Percentiles rank a stretch among this genome's conserved stretches.
Conservation (phyloP, 148 eudicot species). For the Heliosperma pusillum region DNA sequence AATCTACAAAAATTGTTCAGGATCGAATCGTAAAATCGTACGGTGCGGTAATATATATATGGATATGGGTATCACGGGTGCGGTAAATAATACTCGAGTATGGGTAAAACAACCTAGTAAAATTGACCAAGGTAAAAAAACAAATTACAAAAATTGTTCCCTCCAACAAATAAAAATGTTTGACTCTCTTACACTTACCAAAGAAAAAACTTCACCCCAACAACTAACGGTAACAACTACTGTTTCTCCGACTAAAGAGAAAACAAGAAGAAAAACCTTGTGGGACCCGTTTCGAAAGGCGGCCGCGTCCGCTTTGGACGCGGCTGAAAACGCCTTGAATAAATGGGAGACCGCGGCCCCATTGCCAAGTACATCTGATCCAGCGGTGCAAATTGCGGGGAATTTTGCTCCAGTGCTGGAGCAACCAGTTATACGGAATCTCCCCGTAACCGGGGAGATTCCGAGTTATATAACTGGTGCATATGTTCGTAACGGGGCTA, state of each 20-base stretch:
- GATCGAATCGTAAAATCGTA: neutral
- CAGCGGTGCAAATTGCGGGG: conserved; percentile 56
- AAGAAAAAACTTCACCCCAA: neutral
- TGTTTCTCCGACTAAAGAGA: too few species aligned
- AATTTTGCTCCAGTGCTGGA: conserved; percentile 78
- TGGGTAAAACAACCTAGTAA: neutral
- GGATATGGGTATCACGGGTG: neutral
- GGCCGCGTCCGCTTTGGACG: conserved; percentile 40
- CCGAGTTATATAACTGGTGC: conserved; percentile 57
- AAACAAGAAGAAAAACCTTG: conserved; percentile 24
- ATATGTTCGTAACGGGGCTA: conserved; percentile 74
- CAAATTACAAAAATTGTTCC: neutral
- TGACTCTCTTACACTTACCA: neutral
- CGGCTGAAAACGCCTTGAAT: conserved; percentile 33
- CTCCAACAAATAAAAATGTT: neutral
- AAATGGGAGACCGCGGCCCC: conserved; percentile 32
- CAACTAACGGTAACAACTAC: too few species aligned
- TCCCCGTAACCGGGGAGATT: conserved; percentile 38
- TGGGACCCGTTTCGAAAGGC: conserved; percentile 49
- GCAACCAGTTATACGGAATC: conserved; percentile 32
- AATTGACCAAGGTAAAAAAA: neutral
- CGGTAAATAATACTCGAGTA: neutral
- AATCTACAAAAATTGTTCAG: too few species aligned
- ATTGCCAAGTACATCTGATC: conserved; percentile 56
- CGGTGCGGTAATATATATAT: neutral